Evolutionary conservation across 305 asterid genomes (phyloP), one percentile per base, ranked within the genome.

Genomic region (Fraxinus nigra): DNA sequence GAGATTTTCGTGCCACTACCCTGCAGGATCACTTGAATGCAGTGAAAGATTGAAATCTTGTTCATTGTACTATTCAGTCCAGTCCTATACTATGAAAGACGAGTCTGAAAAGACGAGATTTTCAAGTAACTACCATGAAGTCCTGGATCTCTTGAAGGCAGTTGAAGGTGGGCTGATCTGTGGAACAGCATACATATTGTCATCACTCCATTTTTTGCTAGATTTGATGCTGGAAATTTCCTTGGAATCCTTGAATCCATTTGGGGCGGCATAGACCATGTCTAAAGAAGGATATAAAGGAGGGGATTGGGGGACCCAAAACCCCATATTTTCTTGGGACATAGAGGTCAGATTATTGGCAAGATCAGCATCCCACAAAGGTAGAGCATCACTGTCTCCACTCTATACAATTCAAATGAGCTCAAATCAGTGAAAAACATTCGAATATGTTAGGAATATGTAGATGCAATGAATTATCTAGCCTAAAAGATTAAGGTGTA

Each of bases 251-350:
- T 83, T 85, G 7, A 56, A 78, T 63, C 84, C 92, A 81, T 85
- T 88, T 83, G 87, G 82, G n/a, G 85, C 84, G 75, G 89, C 92
- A 83, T 91, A 86, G 9, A 54, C 80, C 46, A 89, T 77, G 30
- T 83, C 84, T 32, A 80, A 40, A 35, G 83, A 81, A n/a, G 92
- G 83, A 67, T 87, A 74, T 76, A 65, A 37, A 30, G 77, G 61
- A 18, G 91, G 82, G 34, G 82, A 88, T 79, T 87, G 95, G 48
- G 98, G 98, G 85, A 90, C 97, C 96, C 97, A 91, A 79, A 82
- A 38, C 6, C 94, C 92, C 77, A 79, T 59, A 76, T 85, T 87
- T 77, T 86, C 90, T 77, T 90, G 67, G 14, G 92, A 85, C 67
- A 84, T 81, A 56, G 67, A 82, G 65, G 83, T 84, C 82, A 65